Evolutionary conservation across 2,329 filamentous ascomycete genomes (phyloP).

Genomic region (Trichoderma sp.): DNA sequence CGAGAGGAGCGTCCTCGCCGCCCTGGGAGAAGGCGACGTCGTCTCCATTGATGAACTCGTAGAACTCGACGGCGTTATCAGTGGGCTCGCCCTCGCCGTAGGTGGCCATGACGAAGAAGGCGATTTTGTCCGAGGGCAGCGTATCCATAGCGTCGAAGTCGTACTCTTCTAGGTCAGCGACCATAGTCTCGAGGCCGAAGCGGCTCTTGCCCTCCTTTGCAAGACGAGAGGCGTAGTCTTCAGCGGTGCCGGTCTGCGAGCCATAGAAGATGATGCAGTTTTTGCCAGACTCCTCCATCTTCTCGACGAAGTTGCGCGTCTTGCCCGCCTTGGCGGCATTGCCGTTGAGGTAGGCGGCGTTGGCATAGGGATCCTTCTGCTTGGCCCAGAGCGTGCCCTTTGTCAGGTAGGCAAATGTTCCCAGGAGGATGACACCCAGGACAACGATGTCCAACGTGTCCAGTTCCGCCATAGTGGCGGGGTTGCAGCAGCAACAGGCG

Average conservation of each 20-base stretch:
- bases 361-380: slow-evolving; percentile 84
- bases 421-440: slow-evolving; percentile 79
- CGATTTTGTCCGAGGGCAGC: slow-evolving; percentile 85
- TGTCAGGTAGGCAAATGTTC: slow-evolving; percentile 93
- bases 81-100: slow-evolving; percentile 99
- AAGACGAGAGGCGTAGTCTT: slow-evolving; percentile 94
- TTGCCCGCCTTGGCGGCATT: slow-evolving; percentile 74
- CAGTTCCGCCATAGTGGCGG: slow-evolving; percentile 82
- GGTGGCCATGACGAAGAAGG: slow-evolving; percentile 93
- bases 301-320: slow-evolving; percentile 90
- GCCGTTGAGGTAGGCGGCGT: slow-evolving; percentile 64
- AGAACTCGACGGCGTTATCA: slow-evolving; percentile 98
- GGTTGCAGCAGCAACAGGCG: not conserved
- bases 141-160: slow-evolving; percentile 93
- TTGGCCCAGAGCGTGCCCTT: slow-evolving; percentile 95
- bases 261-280: slow-evolving; percentile 99
- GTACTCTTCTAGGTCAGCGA: slow-evolving; percentile 96
- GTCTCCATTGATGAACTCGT: slow-evolving; percentile 88
- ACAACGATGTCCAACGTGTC: slow-evolving; percentile 95
- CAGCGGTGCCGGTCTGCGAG: slow-evolving; percentile 96
- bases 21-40: slow-evolving; percentile 79
- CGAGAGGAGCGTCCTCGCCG: slow-evolving; percentile 66
- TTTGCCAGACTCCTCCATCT: slow-evolving; percentile 93
- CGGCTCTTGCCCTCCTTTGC: slow-evolving; percentile 97
- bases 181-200: slow-evolving; percentile 97